Conservation (phyloP, 805 yeast genomes). For the Yarrowia yakushimensis region DNA sequence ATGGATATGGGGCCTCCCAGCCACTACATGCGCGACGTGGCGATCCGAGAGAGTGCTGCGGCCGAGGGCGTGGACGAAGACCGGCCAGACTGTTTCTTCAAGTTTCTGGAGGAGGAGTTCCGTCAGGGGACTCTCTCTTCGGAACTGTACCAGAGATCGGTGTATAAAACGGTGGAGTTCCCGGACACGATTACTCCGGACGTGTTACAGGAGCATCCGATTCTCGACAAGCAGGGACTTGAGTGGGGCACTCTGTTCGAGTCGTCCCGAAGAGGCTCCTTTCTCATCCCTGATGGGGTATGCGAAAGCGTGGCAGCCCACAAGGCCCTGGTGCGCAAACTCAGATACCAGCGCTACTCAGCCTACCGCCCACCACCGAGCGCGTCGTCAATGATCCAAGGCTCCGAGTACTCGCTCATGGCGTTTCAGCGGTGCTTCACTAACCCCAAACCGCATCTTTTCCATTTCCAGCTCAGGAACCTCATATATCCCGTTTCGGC, state of each 20-base stretch:
- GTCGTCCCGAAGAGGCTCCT: neutral
- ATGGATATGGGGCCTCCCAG: neutral
- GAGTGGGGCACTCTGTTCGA: conserved; percentile 20
- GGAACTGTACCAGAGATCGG: conserved; percentile 21
- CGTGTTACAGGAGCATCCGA: conserved; percentile 3
- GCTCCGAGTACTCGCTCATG: conserved; percentile 4
- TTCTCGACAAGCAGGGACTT: conserved; percentile 20
- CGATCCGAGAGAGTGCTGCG: neutral
- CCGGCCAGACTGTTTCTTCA: conserved; percentile 21
- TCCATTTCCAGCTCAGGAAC: conserved; percentile 57
- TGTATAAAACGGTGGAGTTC: conserved; percentile 9
- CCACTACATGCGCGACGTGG: conserved; percentile 19
- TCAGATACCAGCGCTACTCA: neutral
- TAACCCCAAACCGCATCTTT: conserved; percentile 34
- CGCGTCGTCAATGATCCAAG: neutral
- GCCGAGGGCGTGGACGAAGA: conserved; percentile 20
- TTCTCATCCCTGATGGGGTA: conserved; percentile 14
- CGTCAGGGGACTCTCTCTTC: conserved; percentile 4
- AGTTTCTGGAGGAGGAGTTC: conserved; percentile 18
- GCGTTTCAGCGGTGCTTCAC: conserved; percentile 10
- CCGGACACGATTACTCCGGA: neutral
- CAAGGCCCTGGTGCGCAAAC: neutral
- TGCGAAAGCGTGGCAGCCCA: conserved; percentile 14
- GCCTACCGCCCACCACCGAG: neutral
- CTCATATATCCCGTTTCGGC: conserved; percentile 44